Conservation (phyloP, 257 asterid genomes). For the Leonotis leonurus region DNA sequence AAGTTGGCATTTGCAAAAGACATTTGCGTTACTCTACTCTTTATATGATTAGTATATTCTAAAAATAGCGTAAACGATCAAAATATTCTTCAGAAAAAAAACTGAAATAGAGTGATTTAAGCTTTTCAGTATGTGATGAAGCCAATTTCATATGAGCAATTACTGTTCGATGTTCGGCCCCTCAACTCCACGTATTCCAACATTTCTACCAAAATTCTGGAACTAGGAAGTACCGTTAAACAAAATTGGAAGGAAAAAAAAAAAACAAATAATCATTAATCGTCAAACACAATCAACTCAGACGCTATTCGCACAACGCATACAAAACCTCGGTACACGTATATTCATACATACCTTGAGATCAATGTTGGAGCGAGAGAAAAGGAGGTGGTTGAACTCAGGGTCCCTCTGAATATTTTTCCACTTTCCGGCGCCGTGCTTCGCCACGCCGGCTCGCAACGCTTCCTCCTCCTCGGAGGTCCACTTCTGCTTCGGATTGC, state of each 20-base stretch:
- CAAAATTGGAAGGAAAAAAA: background rate
- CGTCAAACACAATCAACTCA: background rate
- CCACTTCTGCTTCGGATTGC: slow-evolving; percentile 76
- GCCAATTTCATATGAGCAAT: background rate
- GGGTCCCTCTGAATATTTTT: slow-evolving; percentile 62
- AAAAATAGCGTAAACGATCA: background rate
- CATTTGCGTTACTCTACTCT: background rate
- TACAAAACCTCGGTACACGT: background rate
- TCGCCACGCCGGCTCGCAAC: slow-evolving; percentile 59
- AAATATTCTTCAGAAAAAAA: background rate
- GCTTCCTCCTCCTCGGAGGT: slow-evolving; percentile 66
- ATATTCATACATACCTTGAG: slow-evolving; percentile 37
- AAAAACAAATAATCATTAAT: background rate
- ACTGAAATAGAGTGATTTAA: background rate
- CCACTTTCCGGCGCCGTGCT: slow-evolving; percentile 79
- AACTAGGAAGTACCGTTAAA: background rate
- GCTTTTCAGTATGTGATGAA: background rate
- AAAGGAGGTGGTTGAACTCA: slow-evolving; percentile 48
- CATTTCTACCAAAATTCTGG: background rate
- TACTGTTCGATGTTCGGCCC: background rate
- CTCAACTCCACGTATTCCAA: background rate
- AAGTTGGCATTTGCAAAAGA: background rate
- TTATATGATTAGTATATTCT: background rate
- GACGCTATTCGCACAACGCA: background rate
- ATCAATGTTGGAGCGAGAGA: slow-evolving; percentile 64